Conservation (phyloP, 768 basidiomycete species). For the Phaeolepiota aurea region DNA sequence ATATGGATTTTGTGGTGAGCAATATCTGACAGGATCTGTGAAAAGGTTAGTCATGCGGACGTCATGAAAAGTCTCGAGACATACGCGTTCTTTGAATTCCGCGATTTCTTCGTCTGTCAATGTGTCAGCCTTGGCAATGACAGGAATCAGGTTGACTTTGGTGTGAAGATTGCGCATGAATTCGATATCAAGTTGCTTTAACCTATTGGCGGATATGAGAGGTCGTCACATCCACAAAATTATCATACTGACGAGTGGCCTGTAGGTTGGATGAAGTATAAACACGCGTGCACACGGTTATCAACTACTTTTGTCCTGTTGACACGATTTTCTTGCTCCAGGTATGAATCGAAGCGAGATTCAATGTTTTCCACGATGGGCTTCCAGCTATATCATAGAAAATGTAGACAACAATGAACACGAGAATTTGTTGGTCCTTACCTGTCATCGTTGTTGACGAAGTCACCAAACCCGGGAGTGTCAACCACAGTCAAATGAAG, state of each 20-base stretch:
- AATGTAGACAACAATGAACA: conserved; percentile 5
- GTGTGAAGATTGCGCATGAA: conserved; percentile 98
- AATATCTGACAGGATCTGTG: conserved; percentile 86
- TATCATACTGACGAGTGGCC: conserved; percentile 79
- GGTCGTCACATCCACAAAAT: conserved; percentile 5
- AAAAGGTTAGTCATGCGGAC: conserved; percentile 1
- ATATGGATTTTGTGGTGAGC: conserved; percentile 94
- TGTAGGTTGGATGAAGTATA: conserved; percentile 98
- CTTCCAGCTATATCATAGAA: conserved; percentile 68
- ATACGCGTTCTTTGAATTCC: conserved; percentile 87
- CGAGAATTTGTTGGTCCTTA: too few relatives aligned
- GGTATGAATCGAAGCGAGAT: conserved; percentile 92
- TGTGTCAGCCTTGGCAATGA: conserved; percentile 98
- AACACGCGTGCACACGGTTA: conserved; percentile 96
- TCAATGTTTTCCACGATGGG: conserved; percentile 98
- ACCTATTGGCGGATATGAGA: conserved; percentile 31
- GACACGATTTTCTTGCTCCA: conserved; percentile 98
- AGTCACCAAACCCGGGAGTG: conserved; percentile 98
- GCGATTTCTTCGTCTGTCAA: conserved; percentile 93
- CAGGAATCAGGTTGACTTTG: conserved; percentile 96
- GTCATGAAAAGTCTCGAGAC: too few relatives aligned
- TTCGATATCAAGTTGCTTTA: conserved; percentile 98
- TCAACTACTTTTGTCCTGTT: conserved; percentile 91
- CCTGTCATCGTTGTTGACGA: conserved; percentile 99
- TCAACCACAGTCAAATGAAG: conserved; percentile 98